These are phyloP conservation scores for Chaetomium sp. DNA, from an alignment of 2,329 filamentous ascomycete genomes.

Conservation along the genomic window DNA sequence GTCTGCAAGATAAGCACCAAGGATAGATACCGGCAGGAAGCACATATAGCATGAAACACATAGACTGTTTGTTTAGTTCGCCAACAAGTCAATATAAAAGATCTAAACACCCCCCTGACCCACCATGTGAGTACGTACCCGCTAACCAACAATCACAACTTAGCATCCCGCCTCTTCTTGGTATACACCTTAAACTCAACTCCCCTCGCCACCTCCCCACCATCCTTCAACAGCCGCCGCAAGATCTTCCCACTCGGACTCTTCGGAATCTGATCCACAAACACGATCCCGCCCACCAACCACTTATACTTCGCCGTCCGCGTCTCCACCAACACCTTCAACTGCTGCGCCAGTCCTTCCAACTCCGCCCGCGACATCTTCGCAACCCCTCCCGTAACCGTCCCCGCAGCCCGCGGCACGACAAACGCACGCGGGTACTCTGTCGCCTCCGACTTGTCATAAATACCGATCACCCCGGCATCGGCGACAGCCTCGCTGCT, in stretches of 20 bases:
- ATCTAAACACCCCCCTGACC: too few species aligned
- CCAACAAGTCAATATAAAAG: too few species aligned
- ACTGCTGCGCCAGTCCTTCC: constrained; percentile 43
- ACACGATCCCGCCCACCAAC: constrained; percentile 60
- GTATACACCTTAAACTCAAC: constrained; percentile 37
- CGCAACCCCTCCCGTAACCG: background rate
- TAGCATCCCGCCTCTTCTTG: constrained; percentile 46
- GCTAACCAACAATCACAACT: constrained; percentile 11
- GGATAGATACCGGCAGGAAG: too few species aligned
- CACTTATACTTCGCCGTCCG: constrained; percentile 59
- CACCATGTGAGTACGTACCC: background rate
- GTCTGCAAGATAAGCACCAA: too few species aligned
- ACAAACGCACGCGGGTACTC: constrained; percentile 54
- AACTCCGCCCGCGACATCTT: constrained; percentile 27
- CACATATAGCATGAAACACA: too few species aligned
- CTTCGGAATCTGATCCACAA: constrained; percentile 62
- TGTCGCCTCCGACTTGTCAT: constrained; percentile 47
- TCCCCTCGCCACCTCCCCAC: constrained; percentile 28
- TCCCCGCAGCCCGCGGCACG: constrained; percentile 31
- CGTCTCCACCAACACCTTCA: constrained; percentile 52
- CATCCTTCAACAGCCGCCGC: constrained; percentile 34
- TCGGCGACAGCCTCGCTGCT: constrained; percentile 36
- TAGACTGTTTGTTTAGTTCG: too few species aligned
- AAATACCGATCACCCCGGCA: constrained; percentile 50
- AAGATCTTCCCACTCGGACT: constrained; percentile 50